Evolutionary conservation across 768 basidiomycete genomes (phyloP), one percentile per base, ranked within the genome.

Genomic region (Russula olivacea): DNA sequence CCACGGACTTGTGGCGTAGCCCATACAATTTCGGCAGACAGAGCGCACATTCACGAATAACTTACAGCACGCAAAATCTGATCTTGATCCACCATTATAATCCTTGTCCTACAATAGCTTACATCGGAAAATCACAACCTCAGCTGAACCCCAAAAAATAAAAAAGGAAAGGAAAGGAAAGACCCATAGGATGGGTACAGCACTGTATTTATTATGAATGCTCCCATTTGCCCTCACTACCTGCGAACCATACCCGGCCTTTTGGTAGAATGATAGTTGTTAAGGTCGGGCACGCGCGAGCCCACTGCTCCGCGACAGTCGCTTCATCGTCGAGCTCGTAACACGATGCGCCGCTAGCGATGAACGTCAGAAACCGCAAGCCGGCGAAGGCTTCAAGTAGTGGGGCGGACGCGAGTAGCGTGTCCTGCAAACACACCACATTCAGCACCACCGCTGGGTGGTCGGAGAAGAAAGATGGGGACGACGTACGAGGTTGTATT

Each of bases 201-300:
- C 34, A 34, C 38, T 38, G 38, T n/a, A 11, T 45, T n/a, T 45
- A 47, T 58, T 56, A 62, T 28, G 55, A 62, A 30, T 62, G 61
- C 19, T 36, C 55, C 61, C 61, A 62, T 32, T 41, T 65, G 56
- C 49, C 70, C 65, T 51, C 67, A 61, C 53, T 69, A 59, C 63
- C 68, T 58, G 66, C 61, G 57, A 84, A 85, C 86, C 86, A 88
- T 9, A 86, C 80, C 57, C 79, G 73, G 2, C 86, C 86, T 61
- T 78, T 77, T 0, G 86, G 85, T 0, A 88, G 72, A 17, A 88
- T 86, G 58, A 88, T 83, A 0, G 86, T 86, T 61, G 76, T 76
- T 34, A 87, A 74, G 0, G 84, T 83, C 4, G 83, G 82, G 71
- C 86, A 87, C 28, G 79, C 79, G 23, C 71, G 66, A 59, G 81